Conservation (phyloP, 2,329 filamentous ascomycete species). For the Fusarium beomiforme region DNA sequence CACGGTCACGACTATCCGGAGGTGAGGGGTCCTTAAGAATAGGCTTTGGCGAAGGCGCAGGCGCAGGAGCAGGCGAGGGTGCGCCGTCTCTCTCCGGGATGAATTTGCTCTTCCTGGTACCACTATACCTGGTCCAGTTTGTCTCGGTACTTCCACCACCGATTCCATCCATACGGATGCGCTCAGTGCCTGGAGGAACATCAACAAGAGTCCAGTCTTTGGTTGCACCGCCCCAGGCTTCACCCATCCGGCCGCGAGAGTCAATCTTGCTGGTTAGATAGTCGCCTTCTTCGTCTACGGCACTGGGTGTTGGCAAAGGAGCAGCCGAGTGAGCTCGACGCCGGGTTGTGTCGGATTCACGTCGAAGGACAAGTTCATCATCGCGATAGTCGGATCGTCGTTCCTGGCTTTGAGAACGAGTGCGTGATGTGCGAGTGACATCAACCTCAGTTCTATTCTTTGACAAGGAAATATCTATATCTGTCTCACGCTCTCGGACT, state of each 20-base stretch:
- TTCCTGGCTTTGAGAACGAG: slow-evolving; percentile 52
- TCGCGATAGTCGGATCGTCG: slow-evolving; percentile 60
- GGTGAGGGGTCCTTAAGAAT: slow-evolving; percentile 43
- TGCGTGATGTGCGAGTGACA: slow-evolving; percentile 55
- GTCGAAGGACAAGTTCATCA: slow-evolving; percentile 73
- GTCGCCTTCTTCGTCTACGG: slow-evolving; percentile 68
- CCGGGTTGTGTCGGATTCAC: slow-evolving; percentile 60
- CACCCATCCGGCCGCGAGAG: slow-evolving; percentile 72
- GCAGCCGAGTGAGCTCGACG: slow-evolving; percentile 64
- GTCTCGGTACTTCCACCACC: slow-evolving; percentile 81
- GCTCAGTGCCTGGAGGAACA: slow-evolving; percentile 83
- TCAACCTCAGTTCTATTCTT: slow-evolving; percentile 67
- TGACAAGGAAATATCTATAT: slow-evolving; percentile 69
- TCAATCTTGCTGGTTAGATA: slow-evolving; percentile 68
- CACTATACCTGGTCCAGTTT: slow-evolving; percentile 82
- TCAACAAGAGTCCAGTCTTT: slow-evolving; percentile 85
- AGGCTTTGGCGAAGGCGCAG: slow-evolving; percentile 32
- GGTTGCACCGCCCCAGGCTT: slow-evolving; percentile 78
- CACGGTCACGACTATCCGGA: slow-evolving; percentile 47
- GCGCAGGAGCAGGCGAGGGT: slow-evolving; percentile 31
- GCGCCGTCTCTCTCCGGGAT: slow-evolving; percentile 71
- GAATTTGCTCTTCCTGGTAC: slow-evolving; percentile 79
- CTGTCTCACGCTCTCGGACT: slow-evolving; percentile 62
- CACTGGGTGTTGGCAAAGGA: slow-evolving; percentile 48
- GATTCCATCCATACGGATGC: slow-evolving; percentile 82